A percentile compares a stretch with the other conserved stretches of the same genome.
Evolutionary conservation across 2,329 filamentous ascomycete genomes (phyloP).

Genomic region (Penicillium sp.): DNA sequence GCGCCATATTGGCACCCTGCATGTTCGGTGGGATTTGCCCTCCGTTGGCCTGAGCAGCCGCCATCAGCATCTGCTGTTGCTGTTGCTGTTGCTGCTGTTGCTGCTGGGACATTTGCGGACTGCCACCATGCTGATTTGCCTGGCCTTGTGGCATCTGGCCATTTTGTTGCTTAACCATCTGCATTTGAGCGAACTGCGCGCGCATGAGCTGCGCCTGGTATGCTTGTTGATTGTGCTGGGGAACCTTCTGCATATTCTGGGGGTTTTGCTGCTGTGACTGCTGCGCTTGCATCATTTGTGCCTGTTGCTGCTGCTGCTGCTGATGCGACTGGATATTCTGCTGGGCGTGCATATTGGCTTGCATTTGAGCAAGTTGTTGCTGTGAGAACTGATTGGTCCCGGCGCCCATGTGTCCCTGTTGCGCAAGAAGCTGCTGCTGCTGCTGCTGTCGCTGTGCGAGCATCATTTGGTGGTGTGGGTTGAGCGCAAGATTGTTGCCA

Average conservation of each 20-base stretch:
- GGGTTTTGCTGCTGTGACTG: constrained; percentile 33
- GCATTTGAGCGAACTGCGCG: constrained; percentile 39
- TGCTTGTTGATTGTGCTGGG: constrained; percentile 32
- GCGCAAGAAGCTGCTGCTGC: constrained; percentile 40
- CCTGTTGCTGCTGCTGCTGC: constrained; percentile 39
- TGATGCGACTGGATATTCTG: constrained; percentile 46
- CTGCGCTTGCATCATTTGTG: constrained; percentile 38
- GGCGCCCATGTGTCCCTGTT: constrained; percentile 36
- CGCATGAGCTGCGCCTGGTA: constrained; percentile 41
- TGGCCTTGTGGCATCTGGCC: constrained; percentile 24
- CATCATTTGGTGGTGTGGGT: constrained; percentile 41
- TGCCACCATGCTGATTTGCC: constrained; percentile 15
- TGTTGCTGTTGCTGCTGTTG: constrained; percentile 28
- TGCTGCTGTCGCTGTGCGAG: constrained; percentile 30
- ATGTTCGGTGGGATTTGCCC: constrained; percentile 32
- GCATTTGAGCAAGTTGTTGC: constrained; percentile 43
- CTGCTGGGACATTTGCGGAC: constrained; percentile 11
- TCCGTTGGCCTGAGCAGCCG: constrained; percentile 40
- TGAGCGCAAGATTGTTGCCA: constrained; percentile 34
- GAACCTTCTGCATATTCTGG: constrained; percentile 25
- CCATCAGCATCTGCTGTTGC: constrained; percentile 39
- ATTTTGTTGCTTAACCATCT: constrained; percentile 37
- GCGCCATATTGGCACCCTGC: constrained; percentile 28
- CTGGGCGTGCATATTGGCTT: constrained; percentile 46
- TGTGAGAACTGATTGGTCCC: constrained; percentile 35